Base-by-base conservation (phyloP, 192 early-diverging fungal species). In the Podochytrium sp. region DNA sequence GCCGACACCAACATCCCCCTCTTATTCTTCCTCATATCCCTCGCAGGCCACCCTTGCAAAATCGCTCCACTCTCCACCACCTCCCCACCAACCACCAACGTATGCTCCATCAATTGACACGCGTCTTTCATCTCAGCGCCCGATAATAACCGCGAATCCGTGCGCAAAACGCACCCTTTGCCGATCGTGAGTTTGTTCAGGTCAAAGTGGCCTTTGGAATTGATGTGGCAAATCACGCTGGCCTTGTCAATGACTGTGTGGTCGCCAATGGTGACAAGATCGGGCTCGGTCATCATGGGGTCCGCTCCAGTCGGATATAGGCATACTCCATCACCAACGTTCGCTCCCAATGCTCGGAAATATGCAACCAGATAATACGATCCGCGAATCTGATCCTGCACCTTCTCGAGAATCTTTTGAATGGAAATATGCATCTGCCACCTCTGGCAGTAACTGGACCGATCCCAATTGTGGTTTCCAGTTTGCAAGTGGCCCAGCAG, bases 241-340 rank as follows among this genome's bases (percentile, higher is more conserved):
- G 82, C 82, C 52, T 75, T 53, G 72, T 84, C 82, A 35, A 84
- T 64, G 35, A 67, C 63, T 23, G 51, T 76, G 47, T 76, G 74
- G 38, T 82, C 59, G 37, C 78, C 80, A 50, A 83, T 62, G 25
- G 74, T 83, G 42, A 84, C 66, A 10, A 84, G 56, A 35, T 84
- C 82, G 25, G 82, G 75, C 59, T 84, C 82, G 29, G 82, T 84
- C 77, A 84, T 80, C 82, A 82, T 81, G 18, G 82, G 82, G 56
- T 80, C 70, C 3, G 74, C 82, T 53, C 80, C 80, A 29, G 79
- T 79, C 42, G 64, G 64, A 55, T 80, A 84, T 29, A 84, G 65
- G 61, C 78, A 83, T 30, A 81, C 78, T 50, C 65, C 27, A 16
- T 73, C 61, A 20, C 82, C 82, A 65, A 84, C 82, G 20, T 35